Conservation (phyloP, 106 monocot genomes). For the Platanthera guangdongensis region DNA sequence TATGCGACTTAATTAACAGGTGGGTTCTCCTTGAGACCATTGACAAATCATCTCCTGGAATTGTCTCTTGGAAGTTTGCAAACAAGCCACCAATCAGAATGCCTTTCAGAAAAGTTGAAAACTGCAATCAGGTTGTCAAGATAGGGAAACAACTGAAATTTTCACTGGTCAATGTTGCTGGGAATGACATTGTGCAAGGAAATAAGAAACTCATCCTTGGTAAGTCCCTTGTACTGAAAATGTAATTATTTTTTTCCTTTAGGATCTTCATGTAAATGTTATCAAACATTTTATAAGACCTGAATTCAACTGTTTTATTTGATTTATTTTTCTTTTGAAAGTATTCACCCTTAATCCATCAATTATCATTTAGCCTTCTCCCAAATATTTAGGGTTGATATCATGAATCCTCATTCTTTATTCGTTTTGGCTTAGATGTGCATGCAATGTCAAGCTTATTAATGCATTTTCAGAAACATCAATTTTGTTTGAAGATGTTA, state of each 20-base stretch:
- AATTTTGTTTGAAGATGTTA: too few species aligned
- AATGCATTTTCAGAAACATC: too few species aligned
- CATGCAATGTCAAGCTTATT: too few species aligned
- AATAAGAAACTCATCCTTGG: conserved; percentile 87
- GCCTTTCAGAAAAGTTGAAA: conserved; percentile 91
- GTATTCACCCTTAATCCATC: neutral
- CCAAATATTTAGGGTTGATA: neutral
- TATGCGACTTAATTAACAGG: conserved; percentile 21
- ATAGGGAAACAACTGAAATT: conserved; percentile 82
- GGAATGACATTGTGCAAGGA: conserved; percentile 94
- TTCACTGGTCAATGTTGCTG: conserved; percentile 88
- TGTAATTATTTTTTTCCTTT: neutral
- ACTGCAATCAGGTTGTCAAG: conserved; percentile 85
- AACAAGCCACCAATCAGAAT: conserved; percentile 85
- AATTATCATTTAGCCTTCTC: too few species aligned
- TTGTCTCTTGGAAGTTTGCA: conserved; percentile 75
- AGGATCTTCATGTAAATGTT: neutral
- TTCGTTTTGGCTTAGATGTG: neutral
- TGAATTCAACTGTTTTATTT: neutral
- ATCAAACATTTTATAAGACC: neutral
- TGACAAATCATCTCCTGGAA: conserved; percentile 67
- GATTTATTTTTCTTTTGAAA: neutral
- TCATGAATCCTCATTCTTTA: neutral
- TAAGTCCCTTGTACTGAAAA: conserved; percentile 9
- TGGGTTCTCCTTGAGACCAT: conserved; percentile 82